phyloP scores from a whole-genome alignment of 2,329 filamentous ascomycete genomes.

The Fusarium sp. region DNA sequence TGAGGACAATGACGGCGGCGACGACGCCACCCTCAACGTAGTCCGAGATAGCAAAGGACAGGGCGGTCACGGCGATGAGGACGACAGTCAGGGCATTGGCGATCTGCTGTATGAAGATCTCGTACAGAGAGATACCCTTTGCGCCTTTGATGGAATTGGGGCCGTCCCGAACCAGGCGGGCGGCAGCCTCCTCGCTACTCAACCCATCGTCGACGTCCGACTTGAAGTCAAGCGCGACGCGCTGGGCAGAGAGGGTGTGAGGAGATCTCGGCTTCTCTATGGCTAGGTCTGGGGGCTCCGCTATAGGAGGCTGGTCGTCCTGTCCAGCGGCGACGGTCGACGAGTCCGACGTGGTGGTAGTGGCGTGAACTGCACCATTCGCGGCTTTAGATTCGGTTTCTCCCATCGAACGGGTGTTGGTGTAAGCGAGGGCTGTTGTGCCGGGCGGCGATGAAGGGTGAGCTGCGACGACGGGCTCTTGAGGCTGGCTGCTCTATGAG shows the following conservation, averaged over 20 bases:
- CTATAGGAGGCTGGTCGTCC: slow-evolving; percentile 55
- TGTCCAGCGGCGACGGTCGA: slow-evolving; percentile 47
- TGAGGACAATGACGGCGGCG: slow-evolving; percentile 72
- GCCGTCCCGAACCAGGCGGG: slow-evolving; percentile 73
- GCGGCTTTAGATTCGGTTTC: slow-evolving; percentile 50
- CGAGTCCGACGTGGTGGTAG: slow-evolving; percentile 49
- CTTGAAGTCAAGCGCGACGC: slow-evolving; percentile 51
- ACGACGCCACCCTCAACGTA: slow-evolving; percentile 73
- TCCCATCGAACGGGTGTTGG: slow-evolving; percentile 55
- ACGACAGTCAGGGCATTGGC: slow-evolving; percentile 82
- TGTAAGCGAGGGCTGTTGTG: slow-evolving; percentile 28
- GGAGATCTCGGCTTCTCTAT: slow-evolving; percentile 50
- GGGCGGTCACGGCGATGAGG: slow-evolving; percentile 78
- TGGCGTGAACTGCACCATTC: slow-evolving; percentile 56
- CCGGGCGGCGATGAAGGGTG: slow-evolving; percentile 1
- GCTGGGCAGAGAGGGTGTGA: slow-evolving; percentile 50
- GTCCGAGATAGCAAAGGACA: slow-evolving; percentile 73
- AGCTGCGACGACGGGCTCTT: slow-evolving; percentile 4
- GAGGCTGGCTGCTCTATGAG: slow-evolving; percentile 13
- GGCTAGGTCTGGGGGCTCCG: slow-evolving; percentile 49
- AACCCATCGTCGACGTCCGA: slow-evolving; percentile 68
- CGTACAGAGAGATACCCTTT: slow-evolving; percentile 77
- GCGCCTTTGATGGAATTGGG: slow-evolving; percentile 77
- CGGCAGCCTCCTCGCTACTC: slow-evolving; percentile 69
- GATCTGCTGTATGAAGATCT: slow-evolving; percentile 80